Percentiles rank a stretch among this genome's conserved stretches.
Evolutionary conservation across 306 rosid species (phyloP).

Genomic region (Trifolium pratense): DNA sequence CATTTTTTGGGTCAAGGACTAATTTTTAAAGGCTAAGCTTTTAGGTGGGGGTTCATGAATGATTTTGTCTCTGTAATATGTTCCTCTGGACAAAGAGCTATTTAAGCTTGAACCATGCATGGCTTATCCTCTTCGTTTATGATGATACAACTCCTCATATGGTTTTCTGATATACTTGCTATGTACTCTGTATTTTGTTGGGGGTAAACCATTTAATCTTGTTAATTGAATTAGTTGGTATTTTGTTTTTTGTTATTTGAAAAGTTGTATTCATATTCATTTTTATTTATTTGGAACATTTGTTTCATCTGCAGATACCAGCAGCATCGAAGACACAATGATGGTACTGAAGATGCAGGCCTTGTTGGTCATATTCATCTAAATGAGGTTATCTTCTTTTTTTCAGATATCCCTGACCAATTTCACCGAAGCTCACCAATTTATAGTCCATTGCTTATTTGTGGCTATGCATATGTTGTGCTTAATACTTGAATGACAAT

Average conservation of each 20-base stretch:
- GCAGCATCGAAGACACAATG: conserved; percentile 44
- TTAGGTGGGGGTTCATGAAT: neutral
- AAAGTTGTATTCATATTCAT: conserved; percentile 2
- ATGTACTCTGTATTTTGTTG: neutral
- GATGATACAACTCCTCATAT: neutral
- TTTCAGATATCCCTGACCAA: too few relatives aligned
- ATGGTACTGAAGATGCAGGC: conserved; percentile 64
- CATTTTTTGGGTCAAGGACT: neutral
- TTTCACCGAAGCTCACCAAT: too few relatives aligned
- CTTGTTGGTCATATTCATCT: conserved; percentile 89
- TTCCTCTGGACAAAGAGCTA: neutral
- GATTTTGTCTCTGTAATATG: neutral
- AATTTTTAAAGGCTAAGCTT: neutral
- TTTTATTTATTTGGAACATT: conserved; percentile 2
- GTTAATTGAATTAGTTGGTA: neutral
- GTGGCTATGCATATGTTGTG: too few relatives aligned
- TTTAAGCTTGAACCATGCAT: neutral
- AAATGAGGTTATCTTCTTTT: conserved; percentile 69
- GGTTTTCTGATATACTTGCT: conserved; percentile 27
- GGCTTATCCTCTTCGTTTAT: neutral
- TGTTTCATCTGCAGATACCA: conserved; percentile 62
- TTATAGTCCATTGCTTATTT: too few relatives aligned
- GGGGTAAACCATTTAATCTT: too few relatives aligned
- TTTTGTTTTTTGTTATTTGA: neutral
- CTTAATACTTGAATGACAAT: too few relatives aligned